A percentile compares a stretch with the other conserved stretches of the same genome.
Conservation (phyloP, 208 protist species). For the Giardia duodenalis region DNA sequence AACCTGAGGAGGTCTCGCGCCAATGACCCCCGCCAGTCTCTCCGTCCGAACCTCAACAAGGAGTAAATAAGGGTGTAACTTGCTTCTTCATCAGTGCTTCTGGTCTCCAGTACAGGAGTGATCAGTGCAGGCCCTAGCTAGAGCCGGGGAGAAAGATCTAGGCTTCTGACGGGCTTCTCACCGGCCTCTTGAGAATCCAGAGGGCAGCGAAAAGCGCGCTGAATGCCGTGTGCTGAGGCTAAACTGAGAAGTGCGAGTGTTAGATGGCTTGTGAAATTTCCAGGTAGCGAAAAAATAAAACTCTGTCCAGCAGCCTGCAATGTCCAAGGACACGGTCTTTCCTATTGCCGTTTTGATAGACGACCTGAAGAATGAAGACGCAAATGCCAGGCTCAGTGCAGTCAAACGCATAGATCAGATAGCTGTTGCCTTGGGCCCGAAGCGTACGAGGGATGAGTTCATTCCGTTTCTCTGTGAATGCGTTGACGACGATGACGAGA, state of each 20-base stretch:
- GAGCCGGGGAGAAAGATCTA: too few relatives aligned
- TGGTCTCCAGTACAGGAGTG: too few relatives aligned
- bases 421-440: background rate
- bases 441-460: background rate
- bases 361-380: slow-evolving; percentile 22
- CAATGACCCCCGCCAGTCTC: background rate
- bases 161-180: too few relatives aligned
- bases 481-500: slow-evolving; percentile 23
- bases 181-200: too few relatives aligned
- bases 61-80: background rate
- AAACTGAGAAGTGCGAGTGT: too few relatives aligned
- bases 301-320: too few relatives aligned
- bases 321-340: background rate
- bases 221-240: too few relatives aligned
- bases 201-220: too few relatives aligned
- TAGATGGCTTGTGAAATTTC: too few relatives aligned
- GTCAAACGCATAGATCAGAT: background rate
- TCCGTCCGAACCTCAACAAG: background rate
- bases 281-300: too few relatives aligned
- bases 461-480: slow-evolving; percentile 31
- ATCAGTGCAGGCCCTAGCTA: too few relatives aligned
- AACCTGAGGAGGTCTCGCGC: background rate
- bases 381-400: background rate
- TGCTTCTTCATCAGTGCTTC: too few relatives aligned
- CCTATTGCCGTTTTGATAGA: slow-evolving; percentile 24